Conservation (phyloP, 352 stramenopile genomes). For the Phytophthora citricola region DNA sequence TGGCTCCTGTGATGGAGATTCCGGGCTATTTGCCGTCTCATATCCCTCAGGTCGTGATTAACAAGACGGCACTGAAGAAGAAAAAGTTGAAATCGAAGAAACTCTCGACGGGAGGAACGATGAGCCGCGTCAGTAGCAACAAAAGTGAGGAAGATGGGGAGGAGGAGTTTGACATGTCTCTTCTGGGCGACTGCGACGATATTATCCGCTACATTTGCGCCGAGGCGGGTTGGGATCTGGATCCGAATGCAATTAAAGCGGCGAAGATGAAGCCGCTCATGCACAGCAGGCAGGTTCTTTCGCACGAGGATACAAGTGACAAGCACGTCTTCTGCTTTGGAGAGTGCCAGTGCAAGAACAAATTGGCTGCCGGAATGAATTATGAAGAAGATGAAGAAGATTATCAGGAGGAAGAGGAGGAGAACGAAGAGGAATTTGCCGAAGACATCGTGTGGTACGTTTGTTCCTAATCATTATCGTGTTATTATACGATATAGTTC, state of each 20-base stretch:
- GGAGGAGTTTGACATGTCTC: slow-evolving; percentile 81
- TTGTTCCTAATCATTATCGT: neutral
- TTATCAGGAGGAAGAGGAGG: slow-evolving; percentile 22
- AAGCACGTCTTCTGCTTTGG: slow-evolving; percentile 47
- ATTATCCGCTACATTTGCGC: slow-evolving; percentile 77
- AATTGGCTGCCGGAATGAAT: slow-evolving; percentile 38
- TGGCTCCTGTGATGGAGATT: slow-evolving; percentile 95
- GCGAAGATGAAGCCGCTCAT: slow-evolving; percentile 24
- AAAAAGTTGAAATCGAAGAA: slow-evolving; percentile 68
- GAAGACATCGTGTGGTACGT: slow-evolving; percentile 60
- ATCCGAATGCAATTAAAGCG: slow-evolving; percentile 16
- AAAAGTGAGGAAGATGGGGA: slow-evolving; percentile 29
- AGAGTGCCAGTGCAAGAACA: slow-evolving; percentile 62
- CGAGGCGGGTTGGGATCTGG: slow-evolving; percentile 55
- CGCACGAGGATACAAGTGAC: slow-evolving; percentile 24
- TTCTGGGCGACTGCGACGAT: slow-evolving; percentile 82
- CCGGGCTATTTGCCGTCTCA: slow-evolving; percentile 81
- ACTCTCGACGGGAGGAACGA: slow-evolving; percentile 16
- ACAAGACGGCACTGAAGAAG: slow-evolving; percentile 88
- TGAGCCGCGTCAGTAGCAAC: slow-evolving; percentile 25
- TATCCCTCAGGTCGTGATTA: slow-evolving; percentile 91
- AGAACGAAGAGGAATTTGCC: slow-evolving; percentile 40
- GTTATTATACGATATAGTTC: neutral
- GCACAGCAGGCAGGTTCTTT: slow-evolving; percentile 30
- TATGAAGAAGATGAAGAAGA: slow-evolving; percentile 24